Base-by-base conservation (phyloP, 2,329 filamentous ascomycete genomes). In the Phialocephala subalpina region DNA sequence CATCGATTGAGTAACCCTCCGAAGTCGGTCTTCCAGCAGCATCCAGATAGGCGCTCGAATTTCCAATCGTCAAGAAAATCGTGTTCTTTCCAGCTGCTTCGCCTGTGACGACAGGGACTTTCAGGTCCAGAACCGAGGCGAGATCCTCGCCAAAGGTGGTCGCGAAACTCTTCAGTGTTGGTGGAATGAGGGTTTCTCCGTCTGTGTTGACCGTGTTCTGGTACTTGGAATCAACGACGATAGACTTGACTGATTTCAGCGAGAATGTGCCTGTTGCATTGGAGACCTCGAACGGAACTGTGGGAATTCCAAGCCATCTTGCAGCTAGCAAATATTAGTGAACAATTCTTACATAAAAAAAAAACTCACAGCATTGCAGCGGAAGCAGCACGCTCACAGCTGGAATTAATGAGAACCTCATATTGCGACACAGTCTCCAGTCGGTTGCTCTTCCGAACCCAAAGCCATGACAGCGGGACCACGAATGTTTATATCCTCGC, bases 121-220 rank as follows among this genome's bases (percentile, higher is more conserved):
- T 67, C 14, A 80, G 61, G 9, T 67, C 73, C 14, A 81, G 64
- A 1, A 70, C 69, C 1, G 70, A 68, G 11, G 66, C 62, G n/a
- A 80, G 69, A 65, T 82, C 80, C 2, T 72, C 68, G 1, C 77
- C 77, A 59, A 87, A 87, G 0, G 80, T 82, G 1, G 71, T 67
- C 0, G 82, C 83, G 63, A 87, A 87, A 2, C 82, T 77, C 9
- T 69, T 70, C 2, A 86, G 74, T 0, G 80, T 84, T 1, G 84
- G 84, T 1, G 84, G 84, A 22, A 86, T 86, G 18, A 85, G 73
- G 0, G 83, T 86, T 67, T 81, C 77, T 25, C 85, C 85, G 9
- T 75, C 62, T 0, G 77, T 73, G 69, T 88, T 81, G 5, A 79
- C 78, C 0, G 74, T 65, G 6, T 80, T 69, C 1, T 80, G 77